A percentile compares a stretch with the other conserved stretches of the same genome.
Evolutionary conservation across 306 rosid genomes (phyloP).

Genomic region (Parietaria judaica): DNA sequence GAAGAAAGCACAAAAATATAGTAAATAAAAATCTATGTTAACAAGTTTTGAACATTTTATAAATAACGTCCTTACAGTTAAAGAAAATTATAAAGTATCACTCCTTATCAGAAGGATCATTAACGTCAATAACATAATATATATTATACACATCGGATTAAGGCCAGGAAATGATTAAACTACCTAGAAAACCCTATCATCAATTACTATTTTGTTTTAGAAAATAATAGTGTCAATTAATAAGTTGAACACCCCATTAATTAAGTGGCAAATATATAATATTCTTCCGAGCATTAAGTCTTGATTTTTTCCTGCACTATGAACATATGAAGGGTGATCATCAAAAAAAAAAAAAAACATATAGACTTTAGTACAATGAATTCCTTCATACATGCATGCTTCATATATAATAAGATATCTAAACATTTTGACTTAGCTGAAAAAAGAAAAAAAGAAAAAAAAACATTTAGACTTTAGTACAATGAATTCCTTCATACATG

Average conservation of each 20-base stretch:
- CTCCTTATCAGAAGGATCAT: too few relatives aligned
- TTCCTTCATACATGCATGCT: neutral
- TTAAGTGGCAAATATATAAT: neutral
- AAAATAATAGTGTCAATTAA: neutral
- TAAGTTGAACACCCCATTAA: neutral
- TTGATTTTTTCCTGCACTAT: neutral
- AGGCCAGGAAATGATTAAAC: neutral
- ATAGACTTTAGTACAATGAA: neutral
- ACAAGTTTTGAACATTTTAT: too few relatives aligned
- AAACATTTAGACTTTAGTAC: neutral
- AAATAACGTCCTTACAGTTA: too few relatives aligned
- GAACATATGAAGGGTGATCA: neutral
- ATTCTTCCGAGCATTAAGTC: neutral
- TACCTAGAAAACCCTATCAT: neutral
- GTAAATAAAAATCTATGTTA: too few relatives aligned
- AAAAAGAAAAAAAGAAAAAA: too few relatives aligned
- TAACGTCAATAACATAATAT: too few relatives aligned
- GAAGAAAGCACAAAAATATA: too few relatives aligned
- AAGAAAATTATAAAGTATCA: too few relatives aligned
- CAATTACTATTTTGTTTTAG: too few relatives aligned
- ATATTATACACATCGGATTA: too few relatives aligned
- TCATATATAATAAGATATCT: too few relatives aligned
- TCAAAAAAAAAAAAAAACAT: too few relatives aligned
- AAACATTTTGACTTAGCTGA: slow-evolving; percentile 2
- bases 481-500: neutral